Base-by-base conservation (phyloP, 2,329 filamentous ascomycete genomes). In the Colletotrichum sansevieriae region DNA sequence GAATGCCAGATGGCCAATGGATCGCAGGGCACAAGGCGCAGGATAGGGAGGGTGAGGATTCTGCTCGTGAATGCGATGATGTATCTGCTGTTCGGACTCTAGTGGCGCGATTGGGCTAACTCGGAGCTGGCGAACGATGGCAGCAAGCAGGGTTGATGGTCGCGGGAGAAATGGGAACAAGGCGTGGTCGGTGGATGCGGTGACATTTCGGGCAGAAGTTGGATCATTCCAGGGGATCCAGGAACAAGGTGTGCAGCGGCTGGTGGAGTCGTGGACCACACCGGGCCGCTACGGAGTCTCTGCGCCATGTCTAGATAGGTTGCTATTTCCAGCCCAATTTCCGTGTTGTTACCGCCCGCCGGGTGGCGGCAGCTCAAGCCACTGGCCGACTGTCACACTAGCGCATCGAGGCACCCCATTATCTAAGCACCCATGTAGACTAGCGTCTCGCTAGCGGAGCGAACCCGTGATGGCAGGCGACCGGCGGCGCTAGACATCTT, bases 151-250 rank as follows among this genome's bases (percentile, higher is more conserved):
- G 65, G 65, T 68, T 51, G 62, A 65, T 43, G 65, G 56, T n/a
- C 8, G 47, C 46, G 41, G 52, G 55, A 65, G 43, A 55, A 10
- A 44, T 41, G 44, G 56, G 44, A 10, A 35, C 29, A 49, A 41
- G 54, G 33, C 43, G 59, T 62, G 59, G n/a, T 54, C 47, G 59
- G 62, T 65, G 62, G 66, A 25, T 37, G 49, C 55, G 66, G 66
- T 69, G 62, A 69, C 66, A 69, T 69, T 56, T 69, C 55, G 41
- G 55, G 39, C 39, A 65, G 18, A 41, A 46, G 65, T 65, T 65
- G 65, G 60, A 54, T 47, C 51, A 68, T 65, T 52, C 13, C 22
- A 52, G 25, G 49, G 22, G 25, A 47, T n/a, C 11, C 25, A 25
- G 25, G 25, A 15, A 49, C 51, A 55, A n/a, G 51, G 51, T 5